A percentile compares a stretch with the other conserved stretches of the same genome.
These are phyloP conservation scores for Amphirosellinia nigrospora DNA, from an alignment of 495 filamentous ascomycete species.

Conservation along the genomic window DNA sequence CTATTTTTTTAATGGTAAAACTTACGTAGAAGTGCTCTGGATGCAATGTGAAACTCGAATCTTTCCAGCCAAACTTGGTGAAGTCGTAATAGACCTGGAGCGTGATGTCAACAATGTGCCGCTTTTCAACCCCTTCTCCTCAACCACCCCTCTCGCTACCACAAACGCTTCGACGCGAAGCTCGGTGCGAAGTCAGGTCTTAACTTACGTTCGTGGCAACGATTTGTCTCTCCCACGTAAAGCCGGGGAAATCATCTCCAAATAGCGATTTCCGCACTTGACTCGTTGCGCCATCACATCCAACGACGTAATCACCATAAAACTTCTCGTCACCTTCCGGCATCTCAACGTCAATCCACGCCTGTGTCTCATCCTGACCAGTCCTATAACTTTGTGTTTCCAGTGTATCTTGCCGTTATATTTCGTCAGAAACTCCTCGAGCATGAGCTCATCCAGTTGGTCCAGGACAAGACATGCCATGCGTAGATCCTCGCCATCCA, in stretches of 20 bases:
- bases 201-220: conserved; percentile 64
- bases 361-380: conserved; percentile 54
- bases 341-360: conserved; percentile 59
- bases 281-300: conserved; percentile 66
- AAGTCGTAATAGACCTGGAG: conserved; percentile 63
- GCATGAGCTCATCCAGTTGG: conserved; percentile 51
- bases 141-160: background rate
- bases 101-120: conserved; percentile 10
- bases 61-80: conserved; percentile 56
- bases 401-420: conserved; percentile 51
- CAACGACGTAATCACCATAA: conserved; percentile 63
- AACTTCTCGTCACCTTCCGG: conserved; percentile 46
- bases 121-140: background rate
- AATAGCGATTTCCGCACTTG: conserved; percentile 60
- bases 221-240: conserved; percentile 64
- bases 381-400: conserved; percentile 57
- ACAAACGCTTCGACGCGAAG: background rate
- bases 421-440: conserved; percentile 52
- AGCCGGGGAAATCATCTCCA: conserved; percentile 64
- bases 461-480: conserved; percentile 46
- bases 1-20: background rate
- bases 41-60: conserved; percentile 65
- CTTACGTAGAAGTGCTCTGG: conserved; percentile 60
- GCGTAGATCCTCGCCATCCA: conserved; percentile 45
- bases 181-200: background rate